Base-by-base conservation (phyloP, 2,329 filamentous ascomycete species). In the Nemania serpens region DNA sequence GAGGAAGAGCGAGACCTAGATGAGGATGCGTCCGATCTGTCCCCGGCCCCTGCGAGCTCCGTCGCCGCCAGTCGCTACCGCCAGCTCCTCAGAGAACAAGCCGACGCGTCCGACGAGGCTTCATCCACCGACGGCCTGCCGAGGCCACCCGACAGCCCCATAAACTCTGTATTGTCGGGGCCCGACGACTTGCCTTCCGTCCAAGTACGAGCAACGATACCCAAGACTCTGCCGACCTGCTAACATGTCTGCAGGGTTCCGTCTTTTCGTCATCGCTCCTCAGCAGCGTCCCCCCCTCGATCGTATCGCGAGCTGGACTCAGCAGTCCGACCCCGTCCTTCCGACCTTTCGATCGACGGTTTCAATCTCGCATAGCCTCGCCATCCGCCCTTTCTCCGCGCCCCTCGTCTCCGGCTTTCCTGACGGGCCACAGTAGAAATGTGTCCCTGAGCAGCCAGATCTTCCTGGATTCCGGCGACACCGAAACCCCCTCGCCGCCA, bases 261-360 rank as follows among this genome's bases (percentile, higher is more conserved):
- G 74, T 83, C 39, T 72, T 85, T 56, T 88, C 84, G 25, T 87
- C 84, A 25, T 87, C 91, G 5, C 86, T 88, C n/a, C 85, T 87
- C 39, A 93, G 91, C 76, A 92, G 89, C 70, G 79, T 90, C 39
- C 82, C 92, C 29, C 87, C 88, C 3, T 88, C 89, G 37, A 81
- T 88, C 61, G 87, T 86, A 67, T 88, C 89, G 15, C 83, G 89
- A 59, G 83, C 86, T 18, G 83, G 86, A 62, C 76, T 90, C 41
- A 78, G 78, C 66, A 92, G 89, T 68, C 88, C 91, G 13, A 91
- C 90, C 15, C 91, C 91, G 18, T 93, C 91, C 15, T 90, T 97
- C 70, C 88, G 94, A 71, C 94, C 95, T 4, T 99, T 99, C 75
- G 95, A 99, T 74, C 88, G 92, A 65, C 88, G 95, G 58, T 99